A percentile compares a stretch with the other conserved stretches of the same genome.
phyloP scores from a whole-genome alignment of 2,329 filamentous ascomycete species.

The Nothophaeocryptopus gaeumannii region DNA sequence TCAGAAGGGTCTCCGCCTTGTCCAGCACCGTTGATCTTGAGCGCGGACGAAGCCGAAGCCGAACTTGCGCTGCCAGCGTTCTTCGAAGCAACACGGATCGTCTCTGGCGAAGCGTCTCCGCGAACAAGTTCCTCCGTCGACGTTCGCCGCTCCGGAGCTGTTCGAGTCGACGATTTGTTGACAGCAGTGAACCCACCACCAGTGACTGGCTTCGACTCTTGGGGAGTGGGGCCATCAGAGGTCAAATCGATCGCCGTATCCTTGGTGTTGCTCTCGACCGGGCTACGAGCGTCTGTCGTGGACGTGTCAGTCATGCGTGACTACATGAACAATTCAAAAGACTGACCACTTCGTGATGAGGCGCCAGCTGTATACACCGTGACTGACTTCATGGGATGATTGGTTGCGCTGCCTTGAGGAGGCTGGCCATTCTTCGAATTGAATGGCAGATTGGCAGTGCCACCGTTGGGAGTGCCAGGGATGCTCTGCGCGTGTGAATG shows the following conservation, averaged over 20 bases:
- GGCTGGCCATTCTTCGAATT: conserved; percentile 29
- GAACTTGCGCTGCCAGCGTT: too few species aligned
- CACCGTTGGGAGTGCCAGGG: conserved; percentile 1
- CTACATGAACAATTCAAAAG: too few species aligned
- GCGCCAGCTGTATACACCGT: conserved; percentile 20
- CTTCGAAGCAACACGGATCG: conserved; percentile 11
- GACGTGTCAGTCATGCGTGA: conserved; percentile 16
- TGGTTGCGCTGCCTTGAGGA: conserved; percentile 1
- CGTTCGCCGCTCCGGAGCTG: not conserved
- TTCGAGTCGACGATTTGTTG: not conserved
- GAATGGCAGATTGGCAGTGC: conserved; percentile 13
- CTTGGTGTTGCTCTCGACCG: conserved; percentile 7
- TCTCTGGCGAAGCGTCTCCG: conserved; percentile 8
- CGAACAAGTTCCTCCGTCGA: not conserved
- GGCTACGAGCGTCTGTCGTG: conserved; percentile 4
- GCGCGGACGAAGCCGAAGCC: too few species aligned
- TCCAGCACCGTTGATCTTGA: too few species aligned
- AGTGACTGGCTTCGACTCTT: not conserved
- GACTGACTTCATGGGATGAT: not conserved
- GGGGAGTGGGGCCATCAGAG: conserved; percentile 9
- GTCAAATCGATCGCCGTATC: conserved; percentile 16
- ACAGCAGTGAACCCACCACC: conserved; percentile 2
- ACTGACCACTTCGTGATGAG: too few species aligned
- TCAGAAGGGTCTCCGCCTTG: not conserved
- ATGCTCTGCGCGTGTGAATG: not conserved